Conservation (phyloP, 1,284 basidiomycete genomes). For the Schizophyllum commune region DNA sequence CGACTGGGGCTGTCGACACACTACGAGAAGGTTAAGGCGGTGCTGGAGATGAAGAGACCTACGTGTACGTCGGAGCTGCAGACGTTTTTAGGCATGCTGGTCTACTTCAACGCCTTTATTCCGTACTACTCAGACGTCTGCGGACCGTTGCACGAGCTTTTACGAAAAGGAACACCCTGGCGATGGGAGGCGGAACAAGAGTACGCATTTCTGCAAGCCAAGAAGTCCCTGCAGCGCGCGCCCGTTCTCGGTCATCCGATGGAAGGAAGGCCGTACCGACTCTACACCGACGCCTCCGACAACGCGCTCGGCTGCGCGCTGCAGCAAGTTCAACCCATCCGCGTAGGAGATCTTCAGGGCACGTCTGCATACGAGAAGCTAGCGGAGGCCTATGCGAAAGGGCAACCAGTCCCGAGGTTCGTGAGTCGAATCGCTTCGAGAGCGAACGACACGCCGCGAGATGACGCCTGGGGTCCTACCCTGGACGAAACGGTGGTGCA, state of each 20-base stretch:
- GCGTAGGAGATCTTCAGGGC: conserved; percentile 25
- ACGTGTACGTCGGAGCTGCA: conserved; percentile 13
- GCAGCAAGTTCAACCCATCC: conserved; percentile 31
- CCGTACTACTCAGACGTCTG: too few relatives aligned
- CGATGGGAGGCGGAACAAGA: conserved; percentile 21
- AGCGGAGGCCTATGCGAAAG: conserved; percentile 1
- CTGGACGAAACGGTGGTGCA: conserved; percentile 23
- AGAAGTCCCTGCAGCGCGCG: conserved; percentile 18
- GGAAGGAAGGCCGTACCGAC: conserved; percentile 19
- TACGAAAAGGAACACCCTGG: conserved; percentile 14
- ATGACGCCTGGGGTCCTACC: conserved; percentile 13
- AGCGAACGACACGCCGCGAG: conserved; percentile 4
- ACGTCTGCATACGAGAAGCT: conserved; percentile 22
- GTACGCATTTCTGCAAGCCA: too few relatives aligned
- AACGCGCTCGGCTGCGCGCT: conserved; percentile 21
- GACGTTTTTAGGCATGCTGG: conserved; percentile 16
- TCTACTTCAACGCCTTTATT: conserved; percentile 10
- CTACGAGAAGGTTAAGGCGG: too few relatives aligned
- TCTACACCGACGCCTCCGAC: too few relatives aligned
- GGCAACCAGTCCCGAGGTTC: conserved; percentile 5
- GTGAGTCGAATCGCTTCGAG: conserved; percentile 2
- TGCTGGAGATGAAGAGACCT: conserved; percentile 21
- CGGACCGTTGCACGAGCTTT: conserved; percentile 6
- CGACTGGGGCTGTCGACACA: too few relatives aligned
- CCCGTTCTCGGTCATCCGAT: conserved; percentile 25